These are phyloP conservation scores for Phlebiopsis gigantea DNA, from an alignment of 768 basidiomycete species.

Conservation along the genomic window DNA sequence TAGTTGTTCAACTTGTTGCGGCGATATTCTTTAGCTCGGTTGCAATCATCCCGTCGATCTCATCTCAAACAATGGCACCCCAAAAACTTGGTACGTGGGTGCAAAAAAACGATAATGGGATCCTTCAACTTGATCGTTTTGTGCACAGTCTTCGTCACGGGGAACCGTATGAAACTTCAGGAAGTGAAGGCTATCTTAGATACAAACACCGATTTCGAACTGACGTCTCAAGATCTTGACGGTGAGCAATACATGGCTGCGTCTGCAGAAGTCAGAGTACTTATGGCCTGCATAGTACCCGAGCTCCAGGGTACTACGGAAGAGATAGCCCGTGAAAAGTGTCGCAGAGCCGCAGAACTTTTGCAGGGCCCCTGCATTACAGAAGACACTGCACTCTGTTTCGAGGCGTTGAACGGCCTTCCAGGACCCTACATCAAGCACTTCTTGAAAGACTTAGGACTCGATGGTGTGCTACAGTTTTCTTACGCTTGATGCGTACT, in stretches of 20 bases:
- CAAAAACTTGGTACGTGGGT: slow-evolving; percentile 8
- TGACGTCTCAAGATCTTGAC: slow-evolving; percentile 76
- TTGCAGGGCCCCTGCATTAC: slow-evolving; percentile 65
- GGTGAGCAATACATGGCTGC: slow-evolving; percentile 40
- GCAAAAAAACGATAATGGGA: background rate
- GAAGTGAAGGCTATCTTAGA: slow-evolving; percentile 84
- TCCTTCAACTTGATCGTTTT: background rate
- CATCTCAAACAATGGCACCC: background rate
- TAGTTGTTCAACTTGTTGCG: background rate
- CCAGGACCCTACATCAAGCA: slow-evolving; percentile 98
- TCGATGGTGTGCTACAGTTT: slow-evolving; percentile 52
- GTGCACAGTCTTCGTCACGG: slow-evolving; percentile 81
- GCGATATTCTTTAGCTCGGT: background rate
- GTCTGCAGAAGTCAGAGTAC: background rate
- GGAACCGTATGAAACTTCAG: slow-evolving; percentile 86
- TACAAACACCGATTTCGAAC: slow-evolving; percentile 56
- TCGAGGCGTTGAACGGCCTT: slow-evolving; percentile 81
- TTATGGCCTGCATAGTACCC: slow-evolving; percentile 51
- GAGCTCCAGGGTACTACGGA: slow-evolving; percentile 92
- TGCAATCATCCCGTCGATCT: background rate
- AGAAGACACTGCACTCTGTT: slow-evolving; percentile 94
- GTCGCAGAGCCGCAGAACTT: slow-evolving; percentile 75
- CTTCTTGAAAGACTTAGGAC: slow-evolving; percentile 79
- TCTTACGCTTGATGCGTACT: background rate
- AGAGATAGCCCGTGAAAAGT: slow-evolving; percentile 87